Evolutionary conservation across 805 yeast species (phyloP).

Genomic region (Candida hungchunana): DNA sequence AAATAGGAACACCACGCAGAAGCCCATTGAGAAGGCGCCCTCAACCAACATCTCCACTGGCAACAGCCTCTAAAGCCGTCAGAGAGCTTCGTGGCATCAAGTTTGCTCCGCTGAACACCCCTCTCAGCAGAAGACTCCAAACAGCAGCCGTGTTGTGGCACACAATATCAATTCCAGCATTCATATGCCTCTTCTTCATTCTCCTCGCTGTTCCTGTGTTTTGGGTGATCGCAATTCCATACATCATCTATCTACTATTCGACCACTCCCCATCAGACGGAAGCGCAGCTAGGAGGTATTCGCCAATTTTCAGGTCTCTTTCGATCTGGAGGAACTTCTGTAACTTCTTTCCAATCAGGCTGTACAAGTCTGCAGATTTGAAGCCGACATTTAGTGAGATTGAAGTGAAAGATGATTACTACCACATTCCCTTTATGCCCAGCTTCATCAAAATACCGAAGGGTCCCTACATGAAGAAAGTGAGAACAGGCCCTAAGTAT

Average conservation of each 20-base stretch:
- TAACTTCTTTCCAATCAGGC: constrained; percentile 71
- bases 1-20: too few relatives aligned
- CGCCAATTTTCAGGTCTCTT: constrained; percentile 51
- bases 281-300: constrained; percentile 51
- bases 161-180: constrained; percentile 60
- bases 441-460: constrained; percentile 18
- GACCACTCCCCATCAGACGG: constrained; percentile 80
- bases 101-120: constrained; percentile 56
- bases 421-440: constrained; percentile 12
- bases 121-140: constrained; percentile 54
- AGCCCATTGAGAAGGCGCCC: not conserved
- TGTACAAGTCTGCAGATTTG: constrained; percentile 64
- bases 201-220: constrained; percentile 53
- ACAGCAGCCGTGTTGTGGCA: constrained; percentile 73
- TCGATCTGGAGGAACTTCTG: constrained; percentile 68
- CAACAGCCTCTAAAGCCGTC: too few relatives aligned
- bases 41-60: not conserved
- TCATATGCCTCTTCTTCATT: constrained; percentile 50
- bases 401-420: constrained; percentile 20
- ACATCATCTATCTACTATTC: constrained; percentile 51
- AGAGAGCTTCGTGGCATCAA: constrained; percentile 20
- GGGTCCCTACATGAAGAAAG: constrained; percentile 27
- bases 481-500: constrained; percentile 64
- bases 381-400: constrained; percentile 63
- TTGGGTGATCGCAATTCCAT: constrained; percentile 68